A percentile compares a stretch with the other conserved stretches of the same genome.
Evolutionary conservation across 352 stramenopile species (phyloP).

Genomic region (Phytopythium litorale): DNA sequence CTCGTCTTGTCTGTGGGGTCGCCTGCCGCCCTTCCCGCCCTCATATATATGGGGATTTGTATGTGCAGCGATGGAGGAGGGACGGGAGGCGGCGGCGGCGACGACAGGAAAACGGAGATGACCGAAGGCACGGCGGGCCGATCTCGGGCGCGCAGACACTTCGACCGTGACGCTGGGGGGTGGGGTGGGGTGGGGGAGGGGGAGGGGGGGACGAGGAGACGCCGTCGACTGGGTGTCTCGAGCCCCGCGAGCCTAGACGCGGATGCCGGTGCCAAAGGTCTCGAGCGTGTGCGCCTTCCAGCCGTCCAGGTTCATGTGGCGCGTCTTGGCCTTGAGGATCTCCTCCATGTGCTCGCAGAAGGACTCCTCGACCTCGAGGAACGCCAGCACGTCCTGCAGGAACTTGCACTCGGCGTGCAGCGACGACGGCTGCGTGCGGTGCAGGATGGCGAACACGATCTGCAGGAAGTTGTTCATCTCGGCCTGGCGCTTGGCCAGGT

Average conservation of each 20-base stretch:
- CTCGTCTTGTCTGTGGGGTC: background rate
- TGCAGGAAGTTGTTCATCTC: constrained; percentile 86
- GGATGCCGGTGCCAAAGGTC: constrained; percentile 77
- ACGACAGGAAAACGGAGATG: constrained; percentile 15
- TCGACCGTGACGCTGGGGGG: constrained; percentile 25
- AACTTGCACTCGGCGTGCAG: constrained; percentile 76
- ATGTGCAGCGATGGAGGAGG: background rate
- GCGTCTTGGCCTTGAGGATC: constrained; percentile 53
- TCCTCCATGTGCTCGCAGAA: constrained; percentile 72
- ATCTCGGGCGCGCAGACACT: constrained; percentile 15
- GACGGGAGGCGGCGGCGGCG: background rate
- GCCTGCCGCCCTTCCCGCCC: background rate
- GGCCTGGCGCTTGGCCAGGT: constrained; percentile 56
- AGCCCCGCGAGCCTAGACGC: constrained; percentile 21
- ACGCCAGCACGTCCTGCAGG: constrained; percentile 73
- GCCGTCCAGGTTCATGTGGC: constrained; percentile 66
- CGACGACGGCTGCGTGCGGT: constrained; percentile 61
- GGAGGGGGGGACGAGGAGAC: too few species aligned
- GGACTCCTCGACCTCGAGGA: constrained; percentile 75
- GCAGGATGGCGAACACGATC: constrained; percentile 77
- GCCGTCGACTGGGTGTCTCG: background rate
- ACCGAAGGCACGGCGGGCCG: background rate
- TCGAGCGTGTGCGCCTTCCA: constrained; percentile 75
- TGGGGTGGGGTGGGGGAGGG: background rate
- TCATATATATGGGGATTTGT: background rate